A percentile compares a stretch with the other conserved stretches of the same genome.
phyloP scores from a whole-genome alignment of 2,329 filamentous ascomycete species.

The Fusarium abutilonis region DNA sequence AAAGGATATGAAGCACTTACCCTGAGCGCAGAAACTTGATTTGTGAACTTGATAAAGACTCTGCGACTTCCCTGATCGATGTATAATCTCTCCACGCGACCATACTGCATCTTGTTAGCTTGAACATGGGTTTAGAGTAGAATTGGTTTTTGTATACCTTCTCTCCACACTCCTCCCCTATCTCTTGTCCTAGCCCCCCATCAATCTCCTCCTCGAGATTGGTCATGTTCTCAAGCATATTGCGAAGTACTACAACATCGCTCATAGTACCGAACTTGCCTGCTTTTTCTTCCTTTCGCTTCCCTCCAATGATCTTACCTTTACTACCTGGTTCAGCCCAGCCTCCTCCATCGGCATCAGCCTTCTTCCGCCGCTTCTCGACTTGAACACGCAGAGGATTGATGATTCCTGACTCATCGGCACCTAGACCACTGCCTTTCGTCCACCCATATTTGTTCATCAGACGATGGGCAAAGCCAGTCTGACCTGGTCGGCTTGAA shows the following conservation, averaged over 20 bases:
- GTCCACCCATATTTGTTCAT: slow-evolving; percentile 96
- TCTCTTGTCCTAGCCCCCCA: slow-evolving; percentile 84
- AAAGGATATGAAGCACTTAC: slow-evolving; percentile 61
- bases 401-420: slow-evolving; percentile 81
- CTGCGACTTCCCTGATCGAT: slow-evolving; percentile 72
- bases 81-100: slow-evolving; percentile 81
- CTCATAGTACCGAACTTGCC: slow-evolving; percentile 77
- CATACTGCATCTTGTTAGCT: slow-evolving; percentile 67
- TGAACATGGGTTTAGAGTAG: not conserved
- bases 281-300: slow-evolving; percentile 58
- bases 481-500: slow-evolving; percentile 78
- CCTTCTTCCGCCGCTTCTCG: slow-evolving; percentile 83
- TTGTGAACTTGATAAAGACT: slow-evolving; percentile 95
- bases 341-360: slow-evolving; percentile 81
- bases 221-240: slow-evolving; percentile 86
- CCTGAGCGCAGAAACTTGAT: slow-evolving; percentile 82
- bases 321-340: slow-evolving; percentile 75
- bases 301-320: slow-evolving; percentile 84
- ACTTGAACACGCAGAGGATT: slow-evolving; percentile 84
- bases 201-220: slow-evolving; percentile 82
- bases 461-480: slow-evolving; percentile 85
- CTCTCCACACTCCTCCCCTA: slow-evolving; percentile 90
- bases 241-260: slow-evolving; percentile 80
- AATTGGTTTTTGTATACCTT: slow-evolving; percentile 61
- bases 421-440: slow-evolving; percentile 87